Evolutionary conservation across 2,329 filamentous ascomycete genomes (phyloP).

Genomic region (Blumeriella jaapii): DNA sequence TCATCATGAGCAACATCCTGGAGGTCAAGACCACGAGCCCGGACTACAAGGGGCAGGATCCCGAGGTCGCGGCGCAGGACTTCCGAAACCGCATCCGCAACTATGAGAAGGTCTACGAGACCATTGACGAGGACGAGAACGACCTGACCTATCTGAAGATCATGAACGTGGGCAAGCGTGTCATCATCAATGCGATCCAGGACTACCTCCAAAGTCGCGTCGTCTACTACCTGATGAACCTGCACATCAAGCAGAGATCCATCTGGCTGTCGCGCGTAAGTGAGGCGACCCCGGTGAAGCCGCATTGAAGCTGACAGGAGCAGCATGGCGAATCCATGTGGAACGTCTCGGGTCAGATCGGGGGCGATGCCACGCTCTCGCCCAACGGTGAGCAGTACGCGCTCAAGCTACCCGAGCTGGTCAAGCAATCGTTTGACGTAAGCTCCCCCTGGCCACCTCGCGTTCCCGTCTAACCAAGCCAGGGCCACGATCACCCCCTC

Average conservation of each 20-base stretch:
- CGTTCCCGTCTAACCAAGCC: slow-evolving; percentile 8
- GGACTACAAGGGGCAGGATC: slow-evolving; percentile 89
- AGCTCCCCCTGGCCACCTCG: slow-evolving; percentile 27
- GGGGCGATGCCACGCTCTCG: slow-evolving; percentile 81
- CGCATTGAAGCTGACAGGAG: slow-evolving; percentile 14
- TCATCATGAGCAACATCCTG: slow-evolving; percentile 97
- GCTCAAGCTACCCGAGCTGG: slow-evolving; percentile 68
- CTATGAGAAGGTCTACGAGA: slow-evolving; percentile 95
- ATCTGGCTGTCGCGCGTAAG: slow-evolving; percentile 90
- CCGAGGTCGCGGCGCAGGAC: slow-evolving; percentile 78
- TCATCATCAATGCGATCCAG: slow-evolving; percentile 95
- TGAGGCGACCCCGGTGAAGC: too few relatives aligned
- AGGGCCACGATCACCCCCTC: slow-evolving; percentile 39
- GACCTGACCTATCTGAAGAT: slow-evolving; percentile 93
- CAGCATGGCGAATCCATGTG: slow-evolving; percentile 91
- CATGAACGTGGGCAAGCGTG: slow-evolving; percentile 88
- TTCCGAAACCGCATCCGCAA: slow-evolving; percentile 92
- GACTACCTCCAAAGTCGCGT: slow-evolving; percentile 94
- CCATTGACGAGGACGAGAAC: slow-evolving; percentile 79
- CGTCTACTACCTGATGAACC: slow-evolving; percentile 96
- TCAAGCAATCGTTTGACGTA: slow-evolving; percentile 79
- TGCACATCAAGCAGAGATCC: slow-evolving; percentile 91
- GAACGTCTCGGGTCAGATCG: slow-evolving; percentile 84
- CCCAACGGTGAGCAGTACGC: slow-evolving; percentile 81
- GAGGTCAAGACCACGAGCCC: slow-evolving; percentile 96